A percentile compares a stretch with the other conserved stretches of the same genome.
phyloP scores from a whole-genome alignment of 2,329 filamentous ascomycete species.

The Stagonosporopsis vannaccii region DNA sequence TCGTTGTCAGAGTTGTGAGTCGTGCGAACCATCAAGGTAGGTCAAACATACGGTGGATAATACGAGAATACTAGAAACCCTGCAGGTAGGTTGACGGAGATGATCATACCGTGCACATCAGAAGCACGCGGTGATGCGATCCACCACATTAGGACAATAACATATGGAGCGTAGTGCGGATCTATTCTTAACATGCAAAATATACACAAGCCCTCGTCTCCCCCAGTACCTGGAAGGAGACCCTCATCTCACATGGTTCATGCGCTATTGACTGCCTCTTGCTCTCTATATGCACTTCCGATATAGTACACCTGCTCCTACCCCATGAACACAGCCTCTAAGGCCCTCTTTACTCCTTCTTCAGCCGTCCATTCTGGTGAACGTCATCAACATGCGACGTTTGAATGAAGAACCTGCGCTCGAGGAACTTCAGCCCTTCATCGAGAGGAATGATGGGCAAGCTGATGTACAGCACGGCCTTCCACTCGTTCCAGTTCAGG shows the following conservation, averaged over 20 bases:
- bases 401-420: slow-evolving; percentile 56
- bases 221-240: background rate
- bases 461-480: slow-evolving; percentile 87
- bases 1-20: no score
- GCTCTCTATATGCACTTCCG: slow-evolving; percentile 6
- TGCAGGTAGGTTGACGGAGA: no score
- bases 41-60: no score
- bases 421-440: slow-evolving; percentile 79
- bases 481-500: slow-evolving; percentile 86
- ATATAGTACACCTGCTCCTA: background rate
- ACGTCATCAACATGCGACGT: slow-evolving; percentile 28
- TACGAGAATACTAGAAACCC: no score
- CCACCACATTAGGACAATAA: background rate
- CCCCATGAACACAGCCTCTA: no score
- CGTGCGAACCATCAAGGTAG: no score
- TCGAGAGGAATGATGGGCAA: slow-evolving; percentile 89
- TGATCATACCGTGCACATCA: no score
- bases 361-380: slow-evolving; percentile 33
- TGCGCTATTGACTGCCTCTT: background rate
- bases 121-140: no score
- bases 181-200: slow-evolving; percentile 13
- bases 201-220: slow-evolving; percentile 9
- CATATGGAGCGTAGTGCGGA: slow-evolving; percentile 9
- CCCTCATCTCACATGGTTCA: background rate
- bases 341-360: slow-evolving; percentile 30